Percentiles rank a stretch among this genome's conserved stretches.
phyloP scores from a whole-genome alignment of 768 basidiomycete species.

The Multifurca ochricompacta region DNA sequence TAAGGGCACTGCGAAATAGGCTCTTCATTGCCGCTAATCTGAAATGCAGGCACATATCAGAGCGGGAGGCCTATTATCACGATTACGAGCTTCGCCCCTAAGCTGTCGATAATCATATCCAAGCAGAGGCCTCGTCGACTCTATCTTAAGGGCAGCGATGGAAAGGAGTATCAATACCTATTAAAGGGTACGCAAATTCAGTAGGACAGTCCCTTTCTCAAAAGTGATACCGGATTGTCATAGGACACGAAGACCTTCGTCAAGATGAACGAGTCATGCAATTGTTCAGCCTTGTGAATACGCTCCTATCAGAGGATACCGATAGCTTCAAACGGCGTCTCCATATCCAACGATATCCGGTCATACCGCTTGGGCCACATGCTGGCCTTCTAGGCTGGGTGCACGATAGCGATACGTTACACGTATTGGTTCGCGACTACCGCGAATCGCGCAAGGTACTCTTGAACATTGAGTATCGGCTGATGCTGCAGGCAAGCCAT shows the following conservation, averaged over 20 bases:
- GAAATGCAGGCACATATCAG: constrained; percentile 73
- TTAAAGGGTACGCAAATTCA: constrained; percentile 67
- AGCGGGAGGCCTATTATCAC: constrained; percentile 75
- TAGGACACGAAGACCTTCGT: constrained; percentile 96
- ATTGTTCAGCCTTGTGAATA: constrained; percentile 94
- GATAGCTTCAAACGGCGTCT: constrained; percentile 94
- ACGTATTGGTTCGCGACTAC: constrained; percentile 93
- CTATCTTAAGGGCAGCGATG: constrained; percentile 82
- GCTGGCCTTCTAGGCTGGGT: constrained; percentile 96
- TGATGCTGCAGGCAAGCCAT: constrained; percentile 81
- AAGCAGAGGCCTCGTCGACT: constrained; percentile 94
- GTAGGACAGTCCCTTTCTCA: neutral
- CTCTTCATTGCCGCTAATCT: neutral
- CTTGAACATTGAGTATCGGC: constrained; percentile 95
- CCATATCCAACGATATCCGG: constrained; percentile 87
- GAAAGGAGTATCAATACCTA: constrained; percentile 83
- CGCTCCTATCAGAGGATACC: constrained; percentile 84
- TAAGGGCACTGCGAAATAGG: constrained; percentile 27
- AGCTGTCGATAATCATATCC: constrained; percentile 88
- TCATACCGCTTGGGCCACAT: constrained; percentile 92
- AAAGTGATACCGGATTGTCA: neutral
- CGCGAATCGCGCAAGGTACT: constrained; percentile 94
- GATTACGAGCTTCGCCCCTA: constrained; percentile 80
- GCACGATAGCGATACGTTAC: constrained; percentile 89
- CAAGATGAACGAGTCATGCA: constrained; percentile 99